Percentiles rank a stretch among this genome's conserved stretches.
These are phyloP conservation scores for Ogataea allantospora DNA, from an alignment of 805 yeast species.

Conservation along the genomic window DNA sequence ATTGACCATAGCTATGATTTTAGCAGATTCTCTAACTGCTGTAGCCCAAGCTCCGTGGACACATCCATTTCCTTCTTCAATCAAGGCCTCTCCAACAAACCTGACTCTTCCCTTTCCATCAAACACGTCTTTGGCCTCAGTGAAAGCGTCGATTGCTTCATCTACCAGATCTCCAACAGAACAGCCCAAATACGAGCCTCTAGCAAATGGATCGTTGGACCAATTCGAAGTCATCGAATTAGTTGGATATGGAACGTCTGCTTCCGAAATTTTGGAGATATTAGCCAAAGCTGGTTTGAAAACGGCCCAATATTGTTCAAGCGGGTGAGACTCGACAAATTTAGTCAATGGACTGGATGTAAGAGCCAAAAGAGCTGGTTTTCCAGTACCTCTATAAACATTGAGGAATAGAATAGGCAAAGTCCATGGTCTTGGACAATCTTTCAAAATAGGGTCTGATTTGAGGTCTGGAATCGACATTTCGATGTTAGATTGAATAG, in stretches of 20 bases:
- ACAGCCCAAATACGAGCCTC: conserved; percentile 45
- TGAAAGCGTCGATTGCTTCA: conserved; percentile 36
- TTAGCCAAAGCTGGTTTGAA: conserved; percentile 42
- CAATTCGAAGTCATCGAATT: conserved; percentile 39
- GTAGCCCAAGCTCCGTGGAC: conserved; percentile 58
- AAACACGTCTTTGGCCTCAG: conserved; percentile 40
- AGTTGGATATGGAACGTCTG: conserved; percentile 26
- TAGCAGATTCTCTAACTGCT: conserved; percentile 47
- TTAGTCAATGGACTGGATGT: conserved; percentile 51
- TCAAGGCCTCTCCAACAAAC: conserved; percentile 59
- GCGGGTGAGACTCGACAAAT: conserved; percentile 41
- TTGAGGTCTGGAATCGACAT: conserved; percentile 4
- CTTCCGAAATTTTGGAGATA: conserved; percentile 26
- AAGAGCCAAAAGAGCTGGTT: conserved; percentile 43
- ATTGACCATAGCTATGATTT: conserved; percentile 23
- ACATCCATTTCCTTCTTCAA: conserved; percentile 53
- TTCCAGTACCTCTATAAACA: conserved; percentile 27
- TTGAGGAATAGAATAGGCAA: conserved; percentile 33
- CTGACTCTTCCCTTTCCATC: conserved; percentile 40
- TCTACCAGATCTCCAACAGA: conserved; percentile 29
- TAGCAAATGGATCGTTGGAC: conserved; percentile 50
- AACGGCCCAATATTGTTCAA: conserved; percentile 43
- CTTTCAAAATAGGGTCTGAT: conserved; percentile 10
- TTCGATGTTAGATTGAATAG: conserved; percentile 7
- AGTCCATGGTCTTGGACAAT: conserved; percentile 26